These are phyloP conservation scores for carrot (Daucus carota) DNA, from an alignment of 129 eudicot genomes.

Conservation along the genomic window DNA sequence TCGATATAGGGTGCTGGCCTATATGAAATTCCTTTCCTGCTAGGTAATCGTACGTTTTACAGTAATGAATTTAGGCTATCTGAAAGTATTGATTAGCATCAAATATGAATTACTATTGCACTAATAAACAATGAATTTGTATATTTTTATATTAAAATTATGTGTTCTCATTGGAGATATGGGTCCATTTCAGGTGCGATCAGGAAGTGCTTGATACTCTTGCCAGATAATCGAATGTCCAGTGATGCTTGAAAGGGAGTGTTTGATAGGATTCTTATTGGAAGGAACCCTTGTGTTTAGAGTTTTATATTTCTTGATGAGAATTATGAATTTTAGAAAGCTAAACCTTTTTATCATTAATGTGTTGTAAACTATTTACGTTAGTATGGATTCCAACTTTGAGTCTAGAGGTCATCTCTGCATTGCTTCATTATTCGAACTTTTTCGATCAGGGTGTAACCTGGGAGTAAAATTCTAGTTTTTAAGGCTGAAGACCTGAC, in stretches of 20 bases:
- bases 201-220: constrained; percentile 22
- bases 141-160: neutral
- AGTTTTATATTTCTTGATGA: neutral
- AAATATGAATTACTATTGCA: neutral
- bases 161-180: neutral
- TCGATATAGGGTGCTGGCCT: neutral
- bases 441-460: neutral
- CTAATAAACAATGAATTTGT: neutral
- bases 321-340: neutral
- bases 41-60: neutral
- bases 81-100: neutral
- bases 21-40: neutral
- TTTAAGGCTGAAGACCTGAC: neutral
- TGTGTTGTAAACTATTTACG: neutral
- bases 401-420: neutral
- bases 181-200: constrained; percentile 17
- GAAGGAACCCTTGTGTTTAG: neutral
- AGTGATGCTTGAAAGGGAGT: neutral
- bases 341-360: neutral
- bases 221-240: neutral
- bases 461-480: neutral
- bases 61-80: neutral
- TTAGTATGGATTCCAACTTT: neutral
- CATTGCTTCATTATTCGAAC: neutral
- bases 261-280: neutral